Evolutionary conservation across 495 filamentous ascomycete genomes (phyloP), one percentile per base, ranked within the genome.

Genomic region (Rhizodiscina lignyota): DNA sequence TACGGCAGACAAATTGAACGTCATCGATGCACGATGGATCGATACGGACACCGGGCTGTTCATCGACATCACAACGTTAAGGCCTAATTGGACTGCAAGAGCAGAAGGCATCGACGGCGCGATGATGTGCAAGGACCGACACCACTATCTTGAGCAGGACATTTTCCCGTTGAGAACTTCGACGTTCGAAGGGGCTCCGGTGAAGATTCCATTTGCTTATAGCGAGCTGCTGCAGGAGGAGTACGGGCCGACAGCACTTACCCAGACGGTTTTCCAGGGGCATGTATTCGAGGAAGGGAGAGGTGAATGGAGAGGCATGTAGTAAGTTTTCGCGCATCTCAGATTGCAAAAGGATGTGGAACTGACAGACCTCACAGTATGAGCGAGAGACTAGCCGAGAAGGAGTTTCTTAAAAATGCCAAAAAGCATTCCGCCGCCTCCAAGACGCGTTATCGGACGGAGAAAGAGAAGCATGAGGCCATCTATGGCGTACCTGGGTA

Each of bases 111-210:
- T 50, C n/a, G 21, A 48, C 2, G 59, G 58, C 20, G 52, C 54
- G 5, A 45, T 74, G 47, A 66, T 62, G 53, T 71, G 64, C 48
- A 75, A 77, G 43, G 71, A 77, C 50, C 48, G 46, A 6, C 72
- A 77, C 44, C 53, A 55, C 17, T 74, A 68, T 31, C 48, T 55
- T 18, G 68, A 68, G 29, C 59, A 60, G 21, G 74, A 91, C 43
- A 69, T 94, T 22, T 93, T 74, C 54, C 84, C 86, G 3, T 51
- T 93, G 43, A 64, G 82, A 13, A 71, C 78, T 31, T 83, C 75
- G 38, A 59, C 66, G 40, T 93, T 86, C 45, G 85, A 93, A 56
- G 79, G 69, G 33, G 65, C 77, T 16, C 64, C 68, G 10, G 83
- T 82, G 11, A 70, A 70, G 48, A 67, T 92, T 34, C 85, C 85